Evolutionary conservation across 2,329 filamentous ascomycete genomes (phyloP).

Genomic region (Parafenestella ontariensis): DNA sequence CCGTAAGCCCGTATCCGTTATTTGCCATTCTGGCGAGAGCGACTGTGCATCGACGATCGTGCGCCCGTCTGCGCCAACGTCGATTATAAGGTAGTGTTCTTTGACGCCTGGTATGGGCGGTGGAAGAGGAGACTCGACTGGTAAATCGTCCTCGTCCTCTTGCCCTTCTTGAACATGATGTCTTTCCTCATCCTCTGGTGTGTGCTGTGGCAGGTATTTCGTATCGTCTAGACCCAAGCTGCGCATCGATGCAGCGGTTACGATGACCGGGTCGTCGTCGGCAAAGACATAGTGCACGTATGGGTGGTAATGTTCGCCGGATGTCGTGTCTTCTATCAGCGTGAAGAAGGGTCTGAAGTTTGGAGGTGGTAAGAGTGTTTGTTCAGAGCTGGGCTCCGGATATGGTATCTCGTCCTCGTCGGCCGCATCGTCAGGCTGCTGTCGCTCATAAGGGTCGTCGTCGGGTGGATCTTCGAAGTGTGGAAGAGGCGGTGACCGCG

Average conservation of each 20-base stretch:
- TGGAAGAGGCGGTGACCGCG: slow-evolving; percentile 31
- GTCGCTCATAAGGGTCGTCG: slow-evolving; percentile 24
- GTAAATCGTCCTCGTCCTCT: slow-evolving; percentile 28
- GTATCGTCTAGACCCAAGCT: slow-evolving; percentile 58
- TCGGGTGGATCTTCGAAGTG: slow-evolving; percentile 34
- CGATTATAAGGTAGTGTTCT: slow-evolving; percentile 65
- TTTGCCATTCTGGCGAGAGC: slow-evolving; percentile 76
- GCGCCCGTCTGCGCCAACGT: slow-evolving; percentile 56
- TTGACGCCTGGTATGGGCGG: slow-evolving; percentile 55
- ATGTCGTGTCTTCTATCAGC: slow-evolving; percentile 77
- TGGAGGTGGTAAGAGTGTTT: slow-evolving; percentile 49
- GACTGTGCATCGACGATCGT: slow-evolving; percentile 73
- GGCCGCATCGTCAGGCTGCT: slow-evolving; percentile 28
- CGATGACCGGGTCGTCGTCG: slow-evolving; percentile 83
- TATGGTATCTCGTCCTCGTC: slow-evolving; percentile 44
- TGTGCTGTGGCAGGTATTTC: slow-evolving; percentile 46
- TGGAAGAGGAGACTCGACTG: slow-evolving; percentile 53
- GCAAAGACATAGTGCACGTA: slow-evolving; percentile 90
- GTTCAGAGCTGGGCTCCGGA: slow-evolving; percentile 42
- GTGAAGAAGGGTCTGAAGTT: slow-evolving; percentile 85
- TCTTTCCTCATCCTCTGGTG: slow-evolving; percentile 26
- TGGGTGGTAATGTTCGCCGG: slow-evolving; percentile 79
- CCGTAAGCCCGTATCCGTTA: slow-evolving; percentile 61
- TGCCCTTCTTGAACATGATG: slow-evolving; percentile 22
- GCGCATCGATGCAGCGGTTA: slow-evolving; percentile 70